These are phyloP conservation scores for Fraxinus greggii DNA, from an alignment of 305 asterid genomes.

Conservation along the genomic window DNA sequence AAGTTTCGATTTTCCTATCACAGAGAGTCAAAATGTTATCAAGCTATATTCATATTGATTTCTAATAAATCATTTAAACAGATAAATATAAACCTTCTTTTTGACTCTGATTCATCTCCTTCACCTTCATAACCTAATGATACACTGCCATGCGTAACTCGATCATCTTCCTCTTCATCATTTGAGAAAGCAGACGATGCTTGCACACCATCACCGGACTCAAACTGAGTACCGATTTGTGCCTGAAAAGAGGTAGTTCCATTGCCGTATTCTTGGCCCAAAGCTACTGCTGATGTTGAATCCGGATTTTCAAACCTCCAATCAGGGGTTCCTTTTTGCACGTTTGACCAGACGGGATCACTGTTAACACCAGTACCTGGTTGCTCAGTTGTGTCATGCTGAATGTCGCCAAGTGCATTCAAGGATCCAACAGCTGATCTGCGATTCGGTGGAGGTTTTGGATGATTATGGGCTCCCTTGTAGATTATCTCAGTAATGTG, in stretches of 20 bases:
- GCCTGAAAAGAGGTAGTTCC: constrained; percentile 38
- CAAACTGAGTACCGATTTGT: constrained; percentile 45
- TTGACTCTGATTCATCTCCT: constrained; percentile 87
- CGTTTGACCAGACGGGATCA: constrained; percentile 39
- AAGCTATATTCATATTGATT: background rate
- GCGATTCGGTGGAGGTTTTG: constrained; percentile 55
- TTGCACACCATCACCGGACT: constrained; percentile 57
- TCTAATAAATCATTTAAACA: background rate
- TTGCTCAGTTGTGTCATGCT: constrained; percentile 36
- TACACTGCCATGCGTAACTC: constrained; percentile 68
- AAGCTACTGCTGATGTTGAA: constrained; percentile 35
- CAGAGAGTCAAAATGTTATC: constrained; percentile 12
- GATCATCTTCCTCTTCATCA: constrained; percentile 61
- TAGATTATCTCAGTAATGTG: constrained; percentile 57
- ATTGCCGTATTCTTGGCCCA: constrained; percentile 46
- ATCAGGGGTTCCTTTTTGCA: constrained; percentile 44
- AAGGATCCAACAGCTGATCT: constrained; percentile 38
- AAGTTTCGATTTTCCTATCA: constrained; percentile 65
- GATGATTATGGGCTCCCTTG: constrained; percentile 59
- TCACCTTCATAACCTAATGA: constrained; percentile 73
- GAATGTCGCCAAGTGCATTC: constrained; percentile 30
- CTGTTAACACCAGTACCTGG: constrained; percentile 23
- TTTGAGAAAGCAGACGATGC: constrained; percentile 68
- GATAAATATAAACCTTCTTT: constrained; percentile 58
- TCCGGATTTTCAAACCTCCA: constrained; percentile 58